Evolutionary conservation across 257 asterid genomes (phyloP).

Genomic region (Solanum piurae): DNA sequence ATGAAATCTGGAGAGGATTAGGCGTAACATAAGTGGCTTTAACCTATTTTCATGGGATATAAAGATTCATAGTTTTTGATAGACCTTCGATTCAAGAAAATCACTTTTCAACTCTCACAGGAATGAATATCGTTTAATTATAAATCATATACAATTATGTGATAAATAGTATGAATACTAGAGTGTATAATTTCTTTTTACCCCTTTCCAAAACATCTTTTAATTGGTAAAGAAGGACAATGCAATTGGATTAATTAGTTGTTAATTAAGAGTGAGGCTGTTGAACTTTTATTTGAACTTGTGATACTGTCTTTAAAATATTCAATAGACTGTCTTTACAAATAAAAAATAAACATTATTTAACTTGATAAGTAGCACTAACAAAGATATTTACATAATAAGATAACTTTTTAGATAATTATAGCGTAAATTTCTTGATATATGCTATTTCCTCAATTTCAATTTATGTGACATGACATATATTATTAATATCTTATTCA

Average conservation of each 20-base stretch:
- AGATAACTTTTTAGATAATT: not conserved
- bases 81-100: too few species aligned
- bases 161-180: not conserved
- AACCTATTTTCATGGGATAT: too few species aligned
- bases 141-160: not conserved
- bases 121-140: not conserved
- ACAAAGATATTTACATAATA: too few species aligned
- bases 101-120: not conserved
- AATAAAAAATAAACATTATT: too few species aligned
- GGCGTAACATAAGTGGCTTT: fast-evolving
- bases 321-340: too few species aligned
- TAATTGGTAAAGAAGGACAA: not conserved
- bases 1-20: too few species aligned
- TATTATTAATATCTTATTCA: too few species aligned
- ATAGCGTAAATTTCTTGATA: not conserved
- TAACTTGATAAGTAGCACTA: too few species aligned
- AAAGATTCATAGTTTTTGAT: too few species aligned
- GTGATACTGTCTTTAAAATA: not conserved
- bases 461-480: too few species aligned
- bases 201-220: not conserved
- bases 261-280: not conserved
- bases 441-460: not conserved
- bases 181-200: not conserved
- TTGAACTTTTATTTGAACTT: not conserved
- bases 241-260: not conserved